Percentiles rank a stretch among this genome's conserved stretches.
Evolutionary conservation across 2,329 filamentous ascomycete genomes (phyloP).

Genomic region (Penicillium sp.): DNA sequence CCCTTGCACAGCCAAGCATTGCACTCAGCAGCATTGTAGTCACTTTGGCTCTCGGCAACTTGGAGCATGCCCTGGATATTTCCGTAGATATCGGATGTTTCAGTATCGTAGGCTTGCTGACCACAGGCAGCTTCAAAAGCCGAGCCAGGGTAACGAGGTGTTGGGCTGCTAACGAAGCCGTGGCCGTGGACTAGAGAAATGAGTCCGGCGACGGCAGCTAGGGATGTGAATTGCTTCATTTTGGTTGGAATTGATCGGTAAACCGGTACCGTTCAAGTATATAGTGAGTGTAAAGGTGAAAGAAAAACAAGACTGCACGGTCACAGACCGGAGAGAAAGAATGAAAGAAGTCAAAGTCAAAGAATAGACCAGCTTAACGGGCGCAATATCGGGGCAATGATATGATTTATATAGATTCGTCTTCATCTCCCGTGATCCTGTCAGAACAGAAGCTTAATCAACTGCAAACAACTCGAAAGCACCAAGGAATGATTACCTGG

Average conservation of each 20-base stretch:
- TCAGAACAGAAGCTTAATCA: constrained; percentile 11
- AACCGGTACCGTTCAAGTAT: constrained; percentile 16
- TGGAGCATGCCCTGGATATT: constrained; percentile 59
- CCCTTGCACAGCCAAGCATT: constrained; percentile 60
- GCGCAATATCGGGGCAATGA: background rate
- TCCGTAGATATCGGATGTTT: constrained; percentile 55
- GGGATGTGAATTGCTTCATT: constrained; percentile 46
- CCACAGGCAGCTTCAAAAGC: constrained; percentile 56
- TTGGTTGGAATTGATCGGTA: constrained; percentile 26
- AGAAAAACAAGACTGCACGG: constrained; percentile 15
- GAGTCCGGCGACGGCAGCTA: constrained; percentile 45
- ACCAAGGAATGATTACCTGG: background rate
- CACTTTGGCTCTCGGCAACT: constrained; percentile 47
- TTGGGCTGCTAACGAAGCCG: constrained; percentile 53
- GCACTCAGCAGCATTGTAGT: constrained; percentile 51
- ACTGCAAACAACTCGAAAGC: constrained; percentile 14
- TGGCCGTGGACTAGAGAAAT: constrained; percentile 52
- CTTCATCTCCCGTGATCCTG: constrained; percentile 1
- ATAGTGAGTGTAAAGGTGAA: constrained; percentile 9
- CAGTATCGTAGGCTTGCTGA: constrained; percentile 55
- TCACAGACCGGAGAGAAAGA: constrained; percentile 23
- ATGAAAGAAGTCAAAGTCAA: constrained; percentile 12
- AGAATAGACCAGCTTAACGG: constrained; percentile 18
- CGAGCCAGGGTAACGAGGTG: constrained; percentile 51
- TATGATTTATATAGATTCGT: constrained; percentile 13